Percentiles rank a stretch among this genome's conserved stretches.
phyloP scores from a whole-genome alignment of 768 basidiomycete genomes.

The Leucosporidium yakuticum region DNA sequence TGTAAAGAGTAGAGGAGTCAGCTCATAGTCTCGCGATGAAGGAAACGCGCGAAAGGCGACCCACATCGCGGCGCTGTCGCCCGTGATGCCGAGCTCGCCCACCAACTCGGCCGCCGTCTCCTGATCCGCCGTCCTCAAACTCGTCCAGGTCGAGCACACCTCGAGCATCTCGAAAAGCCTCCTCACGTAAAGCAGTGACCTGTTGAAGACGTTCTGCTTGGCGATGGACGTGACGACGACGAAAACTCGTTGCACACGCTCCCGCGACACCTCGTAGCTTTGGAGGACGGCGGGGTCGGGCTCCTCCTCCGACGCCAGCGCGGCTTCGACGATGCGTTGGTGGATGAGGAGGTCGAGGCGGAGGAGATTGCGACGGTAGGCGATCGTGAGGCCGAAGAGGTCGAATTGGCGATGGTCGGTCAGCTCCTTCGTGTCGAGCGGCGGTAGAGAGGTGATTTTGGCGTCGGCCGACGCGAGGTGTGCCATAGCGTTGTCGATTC shows the following conservation, averaged over 20 bases:
- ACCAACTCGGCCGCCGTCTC: constrained; percentile 3
- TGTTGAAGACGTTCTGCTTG: not conserved
- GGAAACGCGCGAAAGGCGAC: too few species aligned
- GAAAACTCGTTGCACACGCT: not conserved
- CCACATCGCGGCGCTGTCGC: not conserved
- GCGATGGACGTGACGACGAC: not conserved
- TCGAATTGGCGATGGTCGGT: not conserved
- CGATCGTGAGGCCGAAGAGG: not conserved
- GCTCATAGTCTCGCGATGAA: too few species aligned
- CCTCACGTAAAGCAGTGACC: not conserved
- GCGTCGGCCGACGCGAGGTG: not conserved
- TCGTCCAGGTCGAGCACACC: not conserved
- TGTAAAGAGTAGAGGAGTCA: too few species aligned
- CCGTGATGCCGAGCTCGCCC: not conserved
- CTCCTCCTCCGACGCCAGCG: not conserved
- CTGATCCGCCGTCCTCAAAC: not conserved
- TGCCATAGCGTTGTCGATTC: not conserved
- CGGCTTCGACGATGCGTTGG: not conserved
- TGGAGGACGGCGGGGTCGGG: not conserved
- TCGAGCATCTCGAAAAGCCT: not conserved
- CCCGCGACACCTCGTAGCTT: not conserved
- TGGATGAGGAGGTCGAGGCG: not conserved
- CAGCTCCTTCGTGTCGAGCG: not conserved
- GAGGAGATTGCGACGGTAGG: not conserved
- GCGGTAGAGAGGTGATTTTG: not conserved